phyloP scores from a whole-genome alignment of 1,139 yeast genomes.

The Ogataea hybrid region DNA sequence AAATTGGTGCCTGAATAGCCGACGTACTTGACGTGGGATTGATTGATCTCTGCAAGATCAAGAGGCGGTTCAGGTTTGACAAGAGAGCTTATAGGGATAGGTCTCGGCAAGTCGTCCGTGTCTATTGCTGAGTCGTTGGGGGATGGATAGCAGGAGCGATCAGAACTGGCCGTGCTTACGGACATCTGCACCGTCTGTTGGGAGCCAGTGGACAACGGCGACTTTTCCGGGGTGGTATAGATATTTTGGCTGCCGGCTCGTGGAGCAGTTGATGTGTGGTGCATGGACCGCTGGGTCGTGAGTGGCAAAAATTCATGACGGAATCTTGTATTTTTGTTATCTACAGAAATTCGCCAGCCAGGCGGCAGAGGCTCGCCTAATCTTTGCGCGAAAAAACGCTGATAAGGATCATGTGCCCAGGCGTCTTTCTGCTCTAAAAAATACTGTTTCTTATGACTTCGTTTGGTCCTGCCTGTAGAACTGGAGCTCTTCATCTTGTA shows the following conservation, averaged over 20 bases:
- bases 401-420: no score
- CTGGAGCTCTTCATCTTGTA: no score
- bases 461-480: no score
- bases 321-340: conserved; percentile 20
- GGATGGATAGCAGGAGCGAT: conserved; percentile 9
- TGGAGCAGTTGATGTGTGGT: no score
- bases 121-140: conserved; percentile 12
- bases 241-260: neutral
- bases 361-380: no score
- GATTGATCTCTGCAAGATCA: conserved; percentile 3
- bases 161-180: no score
- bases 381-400: no score
- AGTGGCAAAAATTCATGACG: conserved; percentile 11
- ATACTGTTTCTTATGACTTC: no score
- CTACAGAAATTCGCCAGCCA: conserved; percentile 19
- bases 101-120: conserved; percentile 15
- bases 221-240: conserved; percentile 1
- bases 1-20: conserved; percentile 10
- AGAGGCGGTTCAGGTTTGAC: conserved; percentile 1
- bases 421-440: no score
- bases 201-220: neutral
- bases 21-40: conserved; percentile 4
- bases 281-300: no score
- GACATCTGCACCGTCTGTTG: neutral
- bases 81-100: conserved; percentile 9